phyloP scores from a whole-genome alignment of 2,329 filamentous ascomycete genomes.

The Xylaria sp. region DNA sequence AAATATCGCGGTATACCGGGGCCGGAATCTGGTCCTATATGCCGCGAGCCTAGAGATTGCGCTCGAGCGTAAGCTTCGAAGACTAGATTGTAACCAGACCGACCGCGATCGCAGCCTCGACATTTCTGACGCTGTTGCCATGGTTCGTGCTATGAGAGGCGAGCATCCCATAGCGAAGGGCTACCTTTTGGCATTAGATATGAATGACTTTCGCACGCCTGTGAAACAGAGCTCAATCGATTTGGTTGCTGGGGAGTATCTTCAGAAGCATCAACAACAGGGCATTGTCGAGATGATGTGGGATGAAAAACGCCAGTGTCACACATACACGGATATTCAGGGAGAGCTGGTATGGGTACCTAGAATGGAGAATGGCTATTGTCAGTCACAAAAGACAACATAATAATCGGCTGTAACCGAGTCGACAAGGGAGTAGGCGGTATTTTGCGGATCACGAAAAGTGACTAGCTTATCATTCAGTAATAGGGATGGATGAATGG shows the following conservation, averaged over 20 bases:
- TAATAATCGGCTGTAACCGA: neutral
- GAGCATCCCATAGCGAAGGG: neutral
- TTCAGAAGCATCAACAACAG: neutral
- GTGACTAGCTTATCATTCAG: neutral
- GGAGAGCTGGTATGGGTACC: neutral
- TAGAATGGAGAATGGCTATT: neutral
- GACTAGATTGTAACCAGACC: neutral
- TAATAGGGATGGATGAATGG: neutral
- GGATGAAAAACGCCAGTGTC: neutral
- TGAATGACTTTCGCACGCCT: neutral
- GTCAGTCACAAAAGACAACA: neutral
- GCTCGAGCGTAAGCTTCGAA: neutral
- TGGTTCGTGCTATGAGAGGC: neutral
- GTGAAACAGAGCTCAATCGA: neutral
- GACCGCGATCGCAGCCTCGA: neutral
- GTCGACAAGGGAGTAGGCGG: neutral
- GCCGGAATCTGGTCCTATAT: neutral
- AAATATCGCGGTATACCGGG: neutral
- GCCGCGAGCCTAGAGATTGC: constrained; percentile 1
- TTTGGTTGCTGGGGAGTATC: neutral
- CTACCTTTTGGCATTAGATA: neutral
- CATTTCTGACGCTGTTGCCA: neutral
- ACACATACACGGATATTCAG: neutral
- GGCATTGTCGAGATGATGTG: neutral
- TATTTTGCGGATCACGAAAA: no score